phyloP scores from a whole-genome alignment of 495 filamentous ascomycete species.

The Antarctomyces pellizariae region DNA sequence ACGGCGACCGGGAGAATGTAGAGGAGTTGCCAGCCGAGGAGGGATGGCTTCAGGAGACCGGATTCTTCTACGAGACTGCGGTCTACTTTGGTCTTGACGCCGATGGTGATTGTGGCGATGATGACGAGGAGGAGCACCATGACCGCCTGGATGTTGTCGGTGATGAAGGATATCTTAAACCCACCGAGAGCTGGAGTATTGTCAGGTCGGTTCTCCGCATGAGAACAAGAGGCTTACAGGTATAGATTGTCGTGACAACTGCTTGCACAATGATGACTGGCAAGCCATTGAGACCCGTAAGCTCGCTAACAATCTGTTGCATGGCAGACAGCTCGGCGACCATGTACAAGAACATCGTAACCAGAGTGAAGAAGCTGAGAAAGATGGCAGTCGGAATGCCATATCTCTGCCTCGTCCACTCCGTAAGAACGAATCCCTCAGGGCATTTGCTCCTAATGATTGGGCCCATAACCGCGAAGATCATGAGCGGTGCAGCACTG shows the following conservation, averaged over 20 bases:
- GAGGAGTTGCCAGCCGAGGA: slow-evolving; percentile 55
- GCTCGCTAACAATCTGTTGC: slow-evolving; percentile 43
- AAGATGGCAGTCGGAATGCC: slow-evolving; percentile 38
- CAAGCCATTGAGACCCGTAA: slow-evolving; percentile 50
- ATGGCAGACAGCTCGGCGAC: slow-evolving; percentile 52
- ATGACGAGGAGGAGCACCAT: slow-evolving; percentile 48
- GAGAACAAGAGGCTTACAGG: slow-evolving; percentile 25
- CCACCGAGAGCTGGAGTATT: slow-evolving; percentile 37
- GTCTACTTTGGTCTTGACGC: slow-evolving; percentile 45
- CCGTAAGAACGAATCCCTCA: slow-evolving; percentile 55
- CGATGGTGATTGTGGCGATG: slow-evolving; percentile 46
- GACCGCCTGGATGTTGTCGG: slow-evolving; percentile 51
- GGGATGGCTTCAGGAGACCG: slow-evolving; percentile 29
- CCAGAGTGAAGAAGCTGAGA: slow-evolving; percentile 45
- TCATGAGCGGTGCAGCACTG: slow-evolving; percentile 38
- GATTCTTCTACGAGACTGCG: slow-evolving; percentile 35
- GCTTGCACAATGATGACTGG: slow-evolving; percentile 52
- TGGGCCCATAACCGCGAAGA: slow-evolving; percentile 44
- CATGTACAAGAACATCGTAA: slow-evolving; percentile 64
- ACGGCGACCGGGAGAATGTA: slow-evolving; percentile 57
- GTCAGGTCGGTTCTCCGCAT: background rate
- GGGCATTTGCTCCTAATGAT: slow-evolving; percentile 52
- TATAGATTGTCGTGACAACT: slow-evolving; percentile 51
- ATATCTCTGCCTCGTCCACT: slow-evolving; percentile 57
- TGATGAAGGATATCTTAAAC: slow-evolving; percentile 55